These are phyloP conservation scores for Trichoderma sp. DNA, from an alignment of 2,329 filamentous ascomycete genomes.

Conservation along the genomic window DNA sequence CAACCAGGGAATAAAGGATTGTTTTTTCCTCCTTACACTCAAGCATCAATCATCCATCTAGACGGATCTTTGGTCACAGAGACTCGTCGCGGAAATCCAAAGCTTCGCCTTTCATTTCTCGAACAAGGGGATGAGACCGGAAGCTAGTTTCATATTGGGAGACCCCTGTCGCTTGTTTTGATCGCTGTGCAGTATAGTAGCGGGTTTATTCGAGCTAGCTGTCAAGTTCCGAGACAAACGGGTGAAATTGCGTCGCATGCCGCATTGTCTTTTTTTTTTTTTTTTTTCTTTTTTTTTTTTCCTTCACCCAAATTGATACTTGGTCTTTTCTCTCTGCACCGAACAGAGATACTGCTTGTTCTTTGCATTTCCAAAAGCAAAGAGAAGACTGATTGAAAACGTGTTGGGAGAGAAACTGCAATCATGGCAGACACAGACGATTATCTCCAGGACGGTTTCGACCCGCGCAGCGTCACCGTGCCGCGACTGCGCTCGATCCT, in stretches of 20 bases:
- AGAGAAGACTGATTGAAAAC: background rate
- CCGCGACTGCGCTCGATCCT: slow-evolving; percentile 87
- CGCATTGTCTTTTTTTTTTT: background rate
- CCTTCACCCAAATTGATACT: background rate
- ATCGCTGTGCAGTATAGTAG: slow-evolving; percentile 1
- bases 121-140: slow-evolving; percentile 1
- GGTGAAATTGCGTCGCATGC: slow-evolving; percentile 1
- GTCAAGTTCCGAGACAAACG: slow-evolving; percentile 18
- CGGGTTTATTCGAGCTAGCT: slow-evolving; percentile 5
- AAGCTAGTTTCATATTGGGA: slow-evolving; percentile 12
- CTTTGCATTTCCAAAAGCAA: background rate
- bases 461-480: slow-evolving; percentile 78
- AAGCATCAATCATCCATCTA: slow-evolving; percentile 15
- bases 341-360: background rate
- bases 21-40: background rate
- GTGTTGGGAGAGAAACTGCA: background rate
- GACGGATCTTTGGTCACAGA: background rate
- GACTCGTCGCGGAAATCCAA: background rate
- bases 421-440: slow-evolving; percentile 67
- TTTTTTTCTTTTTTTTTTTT: background rate
- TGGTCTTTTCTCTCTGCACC: background rate
- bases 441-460: slow-evolving; percentile 84
- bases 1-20: too few relatives aligned
- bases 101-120: slow-evolving; percentile 7
- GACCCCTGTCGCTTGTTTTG: slow-evolving; percentile 14